A percentile compares a stretch with the other conserved stretches of the same genome.
Conservation (phyloP, 305 asterid species). For the Ajuga reptans region DNA sequence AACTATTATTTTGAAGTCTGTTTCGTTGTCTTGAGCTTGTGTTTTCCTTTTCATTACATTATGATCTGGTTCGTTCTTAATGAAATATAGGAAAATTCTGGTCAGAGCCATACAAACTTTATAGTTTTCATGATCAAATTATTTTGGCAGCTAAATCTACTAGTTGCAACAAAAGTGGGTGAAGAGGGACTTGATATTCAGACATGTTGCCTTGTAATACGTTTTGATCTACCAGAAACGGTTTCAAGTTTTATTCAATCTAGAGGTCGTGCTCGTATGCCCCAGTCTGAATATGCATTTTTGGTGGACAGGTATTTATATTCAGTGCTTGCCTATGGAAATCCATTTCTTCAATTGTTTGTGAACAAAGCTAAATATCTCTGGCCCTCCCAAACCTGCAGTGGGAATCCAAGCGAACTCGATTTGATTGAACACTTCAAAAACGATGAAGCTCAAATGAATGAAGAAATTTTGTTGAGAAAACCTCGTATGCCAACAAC, state of each 20-base stretch:
- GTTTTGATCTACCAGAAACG: constrained; percentile 98
- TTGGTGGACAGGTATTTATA: constrained; percentile 74
- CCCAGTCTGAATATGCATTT: constrained; percentile 86
- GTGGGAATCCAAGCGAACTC: constrained; percentile 59
- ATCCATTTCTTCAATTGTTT: constrained; percentile 15
- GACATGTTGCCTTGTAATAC: constrained; percentile 94
- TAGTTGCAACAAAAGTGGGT: constrained; percentile 98
- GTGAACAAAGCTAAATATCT: constrained; percentile 23
- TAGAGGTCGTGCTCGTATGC: constrained; percentile 97
- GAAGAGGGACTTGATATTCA: constrained; percentile 99
- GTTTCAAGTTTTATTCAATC: constrained; percentile 97
- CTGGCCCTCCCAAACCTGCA: constrained; percentile 30
- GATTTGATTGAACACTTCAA: constrained; percentile 56
- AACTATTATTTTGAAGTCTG: not conserved
- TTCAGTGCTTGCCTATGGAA: constrained; percentile 22
- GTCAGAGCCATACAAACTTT: not conserved
- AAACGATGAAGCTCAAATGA: constrained; percentile 70
- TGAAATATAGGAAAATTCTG: not conserved
- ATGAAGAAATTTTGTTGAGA: constrained; percentile 65
- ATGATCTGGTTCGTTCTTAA: constrained; percentile 16
- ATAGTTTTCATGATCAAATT: constrained; percentile 18
- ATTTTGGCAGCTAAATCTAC: constrained; percentile 72
- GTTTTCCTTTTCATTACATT: not conserved
- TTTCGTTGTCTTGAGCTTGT: constrained; percentile 16
- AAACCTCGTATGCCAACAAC: constrained; percentile 29